These are phyloP conservation scores for Botrytis deweyae DNA, from an alignment of 2,329 filamentous ascomycete genomes.

Conservation along the genomic window DNA sequence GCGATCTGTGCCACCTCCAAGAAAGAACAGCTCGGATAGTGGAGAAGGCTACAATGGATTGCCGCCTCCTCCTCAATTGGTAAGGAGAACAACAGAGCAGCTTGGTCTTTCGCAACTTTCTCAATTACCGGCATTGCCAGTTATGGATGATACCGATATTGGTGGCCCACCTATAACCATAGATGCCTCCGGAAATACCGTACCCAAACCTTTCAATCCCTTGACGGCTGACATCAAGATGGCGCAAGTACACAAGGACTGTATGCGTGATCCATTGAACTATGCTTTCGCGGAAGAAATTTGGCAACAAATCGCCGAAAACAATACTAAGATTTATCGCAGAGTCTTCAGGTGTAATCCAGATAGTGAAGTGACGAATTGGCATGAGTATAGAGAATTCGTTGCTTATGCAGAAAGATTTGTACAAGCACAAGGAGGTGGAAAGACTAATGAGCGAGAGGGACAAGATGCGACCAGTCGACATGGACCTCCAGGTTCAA, in stretches of 20 bases:
- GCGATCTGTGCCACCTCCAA: slow-evolving; percentile 27
- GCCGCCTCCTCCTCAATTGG: slow-evolving; percentile 57
- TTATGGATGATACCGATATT: slow-evolving; percentile 77
- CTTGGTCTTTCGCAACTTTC: slow-evolving; percentile 66
- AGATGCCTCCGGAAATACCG: slow-evolving; percentile 52
- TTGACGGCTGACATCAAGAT: slow-evolving; percentile 67
- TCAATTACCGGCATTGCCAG: slow-evolving; percentile 68
- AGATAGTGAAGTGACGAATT: slow-evolving; percentile 88
- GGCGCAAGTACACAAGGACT: slow-evolving; percentile 79
- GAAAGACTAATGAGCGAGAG: slow-evolving; percentile 38
- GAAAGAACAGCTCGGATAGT: slow-evolving; percentile 27
- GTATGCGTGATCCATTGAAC: slow-evolving; percentile 88
- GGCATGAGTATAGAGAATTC: slow-evolving; percentile 71
- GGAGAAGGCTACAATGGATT: slow-evolving; percentile 48
- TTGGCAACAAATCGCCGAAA: slow-evolving; percentile 83
- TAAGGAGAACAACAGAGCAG: slow-evolving; percentile 63
- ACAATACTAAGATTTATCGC: slow-evolving; percentile 94
- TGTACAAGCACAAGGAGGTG: slow-evolving; percentile 44
- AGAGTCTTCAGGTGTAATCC: slow-evolving; percentile 96
- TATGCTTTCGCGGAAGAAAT: slow-evolving; percentile 81
- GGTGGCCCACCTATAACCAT: slow-evolving; percentile 66
- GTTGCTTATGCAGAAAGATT: slow-evolving; percentile 75
- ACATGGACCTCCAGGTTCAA: slow-evolving; percentile 37
- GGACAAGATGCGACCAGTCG: slow-evolving; percentile 36
- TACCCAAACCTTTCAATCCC: slow-evolving; percentile 49